Evolutionary conservation across 2,329 filamentous ascomycete genomes (phyloP), one percentile per base, ranked within the genome.

Genomic region (Aspergillus costaricaensis): DNA sequence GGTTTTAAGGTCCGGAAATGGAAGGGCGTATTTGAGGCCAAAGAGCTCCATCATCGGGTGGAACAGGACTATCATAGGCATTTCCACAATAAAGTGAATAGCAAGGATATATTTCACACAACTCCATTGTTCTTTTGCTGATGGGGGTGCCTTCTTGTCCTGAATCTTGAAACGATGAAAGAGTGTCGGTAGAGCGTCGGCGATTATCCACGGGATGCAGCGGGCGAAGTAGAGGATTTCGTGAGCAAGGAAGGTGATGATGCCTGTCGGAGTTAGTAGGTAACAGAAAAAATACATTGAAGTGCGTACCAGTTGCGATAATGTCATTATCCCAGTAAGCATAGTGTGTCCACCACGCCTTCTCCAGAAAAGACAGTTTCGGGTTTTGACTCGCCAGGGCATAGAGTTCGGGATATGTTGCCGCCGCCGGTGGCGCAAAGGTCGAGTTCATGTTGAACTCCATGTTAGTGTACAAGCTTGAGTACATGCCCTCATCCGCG

Each of bases 81-180:
- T 86, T 80, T 98, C 94, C 79, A 96, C 92, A 70, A 94, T 96
- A 80, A 97, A 96, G 79, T 98, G 94, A 76, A 88, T 92, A 72
- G 96, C 83, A 65, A 98, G 89, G 68, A 98, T 94, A 68, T 96
- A 87, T 77, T 87, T 87, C 62, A 92, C 91, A 81, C 94, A 98
- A 73, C 91, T 86, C 86, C 91, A 96, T 80, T 98, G 94, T 77
- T 97, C 94, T 74, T 86, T 88, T 55, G 88, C 83, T 14, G 92
- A 95, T 12, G 66, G 63, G 2, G 94, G 94, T 52, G 96, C 86
- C 83, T 97, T 97, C 79, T 84, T 76, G 82, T 87, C 86, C 77
- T 98, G 94, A 67, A 98, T 90, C 86, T 97, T 97, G 84, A 91
- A 98, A 77, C 89, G 89, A 78, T 90, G 88, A 82, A 97, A 96